Conservation (phyloP, 208 protist species). For the Angomonas ambiguus region DNA sequence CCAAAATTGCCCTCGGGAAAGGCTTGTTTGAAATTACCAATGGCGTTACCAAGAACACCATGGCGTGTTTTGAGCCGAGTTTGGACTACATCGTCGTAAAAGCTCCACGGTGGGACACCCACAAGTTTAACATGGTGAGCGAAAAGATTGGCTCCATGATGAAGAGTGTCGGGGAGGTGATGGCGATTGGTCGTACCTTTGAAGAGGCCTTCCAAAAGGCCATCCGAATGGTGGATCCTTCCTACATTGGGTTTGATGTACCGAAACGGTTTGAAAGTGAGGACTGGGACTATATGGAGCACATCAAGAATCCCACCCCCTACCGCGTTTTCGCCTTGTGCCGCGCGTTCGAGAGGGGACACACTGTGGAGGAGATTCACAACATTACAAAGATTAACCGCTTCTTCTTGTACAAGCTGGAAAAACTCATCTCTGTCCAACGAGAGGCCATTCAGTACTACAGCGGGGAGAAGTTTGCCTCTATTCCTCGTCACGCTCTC, state of each 20-base stretch:
- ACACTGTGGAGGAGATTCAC: constrained; percentile 90
- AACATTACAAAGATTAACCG: constrained; percentile 93
- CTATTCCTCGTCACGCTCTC: constrained; percentile 58
- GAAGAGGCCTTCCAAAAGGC: constrained; percentile 98
- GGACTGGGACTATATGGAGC: constrained; percentile 79
- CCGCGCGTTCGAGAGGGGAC: constrained; percentile 68
- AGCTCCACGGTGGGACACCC: constrained; percentile 94
- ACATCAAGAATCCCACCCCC: constrained; percentile 70
- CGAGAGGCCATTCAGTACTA: constrained; percentile 28
- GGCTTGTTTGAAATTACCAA: constrained; percentile 91
- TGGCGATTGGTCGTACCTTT: constrained; percentile 98
- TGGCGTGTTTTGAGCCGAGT: constrained; percentile 97
- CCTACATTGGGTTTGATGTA: constrained; percentile 82
- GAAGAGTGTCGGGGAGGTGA: constrained; percentile 98
- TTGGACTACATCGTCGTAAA: constrained; percentile 98
- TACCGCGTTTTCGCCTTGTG: constrained; percentile 85
- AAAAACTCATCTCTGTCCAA: constrained; percentile 78
- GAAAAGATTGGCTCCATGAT: constrained; percentile 93
- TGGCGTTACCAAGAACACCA: constrained; percentile 92
- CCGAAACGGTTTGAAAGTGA: constrained; percentile 40
- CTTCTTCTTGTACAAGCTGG: constrained; percentile 97
- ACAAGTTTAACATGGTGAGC: constrained; percentile 95
- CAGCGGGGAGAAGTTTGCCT: constrained; percentile 9
- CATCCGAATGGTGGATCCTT: constrained; percentile 94
- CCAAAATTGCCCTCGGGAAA: constrained; percentile 96